phyloP scores from a whole-genome alignment of 148 eudicot species.

The Silene uniflora region DNA sequence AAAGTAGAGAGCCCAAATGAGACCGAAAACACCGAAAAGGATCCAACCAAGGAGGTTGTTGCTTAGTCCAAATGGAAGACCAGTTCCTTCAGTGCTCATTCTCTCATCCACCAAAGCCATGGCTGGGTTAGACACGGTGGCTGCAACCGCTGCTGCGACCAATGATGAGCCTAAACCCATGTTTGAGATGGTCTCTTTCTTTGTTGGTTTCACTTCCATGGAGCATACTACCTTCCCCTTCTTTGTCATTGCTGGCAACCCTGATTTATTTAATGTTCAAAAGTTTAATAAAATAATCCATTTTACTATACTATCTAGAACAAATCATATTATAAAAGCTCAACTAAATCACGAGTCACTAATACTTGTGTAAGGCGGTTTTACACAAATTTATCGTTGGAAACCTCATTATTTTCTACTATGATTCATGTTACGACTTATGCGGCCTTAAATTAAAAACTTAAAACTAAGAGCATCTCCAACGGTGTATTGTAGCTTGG shows the following conservation, averaged over 20 bases:
- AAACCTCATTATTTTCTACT: no score
- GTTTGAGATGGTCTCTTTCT: slow-evolving; percentile 31
- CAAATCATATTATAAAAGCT: no score
- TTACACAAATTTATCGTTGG: no score
- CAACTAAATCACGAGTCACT: no score
- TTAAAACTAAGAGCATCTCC: no score
- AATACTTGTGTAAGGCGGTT: no score
- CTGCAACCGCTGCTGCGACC: slow-evolving; percentile 32
- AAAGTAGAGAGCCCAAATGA: slow-evolving; percentile 82
- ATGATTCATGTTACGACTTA: no score
- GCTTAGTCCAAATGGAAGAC: slow-evolving; percentile 94
- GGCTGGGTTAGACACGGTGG: slow-evolving; percentile 61
- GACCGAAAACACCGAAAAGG: slow-evolving; percentile 68
- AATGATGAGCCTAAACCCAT: slow-evolving; percentile 33
- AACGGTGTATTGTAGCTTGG: no score
- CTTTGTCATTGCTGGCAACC: slow-evolving; percentile 66
- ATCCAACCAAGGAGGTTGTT: slow-evolving; percentile 92
- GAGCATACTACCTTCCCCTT: slow-evolving; percentile 72
- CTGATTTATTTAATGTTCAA: slow-evolving; percentile 24
- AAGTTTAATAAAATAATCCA: no score
- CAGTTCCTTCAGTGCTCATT: slow-evolving; percentile 96
- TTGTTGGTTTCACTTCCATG: slow-evolving; percentile 45
- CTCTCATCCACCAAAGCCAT: slow-evolving; percentile 95
- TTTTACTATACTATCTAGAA: no score
- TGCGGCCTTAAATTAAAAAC: no score